phyloP scores from a whole-genome alignment of 768 basidiomycete species.

The Naganishia onofrii region DNA sequence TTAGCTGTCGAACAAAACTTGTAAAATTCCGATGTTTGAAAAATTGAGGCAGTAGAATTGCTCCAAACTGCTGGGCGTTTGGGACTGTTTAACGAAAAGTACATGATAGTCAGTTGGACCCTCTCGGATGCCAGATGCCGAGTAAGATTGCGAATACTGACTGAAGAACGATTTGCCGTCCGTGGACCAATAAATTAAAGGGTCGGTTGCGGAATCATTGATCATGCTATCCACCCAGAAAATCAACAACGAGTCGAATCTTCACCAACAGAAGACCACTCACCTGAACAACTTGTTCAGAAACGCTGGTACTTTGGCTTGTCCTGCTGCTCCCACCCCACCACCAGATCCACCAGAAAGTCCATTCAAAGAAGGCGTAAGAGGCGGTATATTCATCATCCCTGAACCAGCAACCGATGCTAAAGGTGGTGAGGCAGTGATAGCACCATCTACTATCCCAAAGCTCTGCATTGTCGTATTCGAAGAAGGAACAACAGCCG shows the following conservation, averaged over 20 bases:
- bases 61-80: conserved; percentile 84
- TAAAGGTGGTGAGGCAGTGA: conserved; percentile 11
- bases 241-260: background rate
- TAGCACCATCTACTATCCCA: background rate
- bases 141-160: conserved; percentile 48
- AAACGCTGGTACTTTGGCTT: conserved; percentile 29
- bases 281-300: conserved; percentile 32
- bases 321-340: background rate
- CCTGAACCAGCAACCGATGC: background rate
- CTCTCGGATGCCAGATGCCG: background rate
- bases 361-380: background rate
- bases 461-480: background rate
- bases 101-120: background rate
- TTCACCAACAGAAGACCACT: background rate
- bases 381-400: background rate
- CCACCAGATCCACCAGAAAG: background rate
- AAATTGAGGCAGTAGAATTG: conserved; percentile 59
- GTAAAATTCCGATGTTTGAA: conserved; percentile 55
- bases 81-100: conserved; percentile 61
- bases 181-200: conserved; percentile 87
- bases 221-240: conserved; percentile 67
- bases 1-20: conserved; percentile 52
- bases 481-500: background rate
- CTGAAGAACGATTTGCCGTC: conserved; percentile 90
- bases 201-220: conserved; percentile 74